These are phyloP conservation scores for Pichiaceae sp. DNA, from an alignment of 1,139 yeast species.

Conservation along the genomic window DNA sequence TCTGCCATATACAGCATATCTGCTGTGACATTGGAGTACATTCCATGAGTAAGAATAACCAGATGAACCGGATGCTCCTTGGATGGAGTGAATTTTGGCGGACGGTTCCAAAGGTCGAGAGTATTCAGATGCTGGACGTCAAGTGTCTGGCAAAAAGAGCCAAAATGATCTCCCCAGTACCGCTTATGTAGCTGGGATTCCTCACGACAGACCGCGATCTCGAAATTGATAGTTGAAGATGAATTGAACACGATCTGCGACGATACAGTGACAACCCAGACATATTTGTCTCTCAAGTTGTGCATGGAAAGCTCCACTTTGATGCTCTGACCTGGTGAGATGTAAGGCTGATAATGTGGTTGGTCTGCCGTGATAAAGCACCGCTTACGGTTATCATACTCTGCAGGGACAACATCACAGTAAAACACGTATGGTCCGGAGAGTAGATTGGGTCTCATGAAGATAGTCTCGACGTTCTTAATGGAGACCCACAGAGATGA, in stretches of 20 bases:
- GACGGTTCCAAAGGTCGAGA: constrained; percentile 64
- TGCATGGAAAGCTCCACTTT: constrained; percentile 40
- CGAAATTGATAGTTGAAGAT: constrained; percentile 63
- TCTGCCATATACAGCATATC: constrained; percentile 87
- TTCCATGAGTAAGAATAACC: constrained; percentile 80
- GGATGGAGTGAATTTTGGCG: constrained; percentile 27
- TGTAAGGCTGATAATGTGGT: constrained; percentile 46
- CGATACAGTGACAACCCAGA: constrained; percentile 80
- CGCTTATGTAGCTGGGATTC: constrained; percentile 35
- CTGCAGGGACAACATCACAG: constrained; percentile 66
- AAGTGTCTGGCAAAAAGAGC: constrained; percentile 15
- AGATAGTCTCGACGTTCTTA: constrained; percentile 63
- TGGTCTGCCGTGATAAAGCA: constrained; percentile 57
- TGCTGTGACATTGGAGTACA: constrained; percentile 82
- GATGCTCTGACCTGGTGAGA: constrained; percentile 46
- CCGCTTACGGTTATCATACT: constrained; percentile 46
- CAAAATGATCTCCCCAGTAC: constrained; percentile 24
- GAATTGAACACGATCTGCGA: constrained; percentile 77
- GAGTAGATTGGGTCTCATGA: constrained; percentile 79
- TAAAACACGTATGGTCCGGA: constrained; percentile 89
- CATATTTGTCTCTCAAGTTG: constrained; percentile 40
- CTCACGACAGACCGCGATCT: constrained; percentile 50
- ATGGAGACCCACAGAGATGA: constrained; percentile 50
- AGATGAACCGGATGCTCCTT: constrained; percentile 40
- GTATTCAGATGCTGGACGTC: constrained; percentile 52